Evolutionary conservation across 306 rosid genomes (phyloP).

Genomic region (Fragaria iinumae): DNA sequence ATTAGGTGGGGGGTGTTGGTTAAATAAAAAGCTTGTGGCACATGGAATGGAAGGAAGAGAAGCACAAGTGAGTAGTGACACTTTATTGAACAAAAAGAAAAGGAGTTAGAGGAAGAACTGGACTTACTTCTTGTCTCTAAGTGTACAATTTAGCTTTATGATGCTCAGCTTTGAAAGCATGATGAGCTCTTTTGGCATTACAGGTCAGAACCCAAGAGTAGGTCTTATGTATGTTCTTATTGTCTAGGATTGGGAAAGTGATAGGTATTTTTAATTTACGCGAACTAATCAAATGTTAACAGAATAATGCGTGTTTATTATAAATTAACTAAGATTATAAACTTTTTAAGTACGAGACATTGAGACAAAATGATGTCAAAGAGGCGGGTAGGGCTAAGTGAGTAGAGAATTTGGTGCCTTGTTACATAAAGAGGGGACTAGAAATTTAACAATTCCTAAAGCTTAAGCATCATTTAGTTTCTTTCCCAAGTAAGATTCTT

Average conservation of each 20-base stretch:
- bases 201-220: slow-evolving; percentile 15
- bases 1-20: slow-evolving; percentile 36
- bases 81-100: neutral
- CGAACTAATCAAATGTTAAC: neutral
- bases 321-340: neutral
- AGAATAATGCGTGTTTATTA: too few relatives aligned
- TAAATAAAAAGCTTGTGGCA: slow-evolving; percentile 22
- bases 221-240: neutral
- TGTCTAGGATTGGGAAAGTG: neutral
- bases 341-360: neutral
- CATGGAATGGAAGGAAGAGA: slow-evolving; percentile 26
- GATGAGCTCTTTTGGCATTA: neutral
- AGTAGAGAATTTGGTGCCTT: neutral
- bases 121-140: slow-evolving; percentile 24
- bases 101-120: neutral
- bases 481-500: slow-evolving; percentile 16
- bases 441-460: neutral
- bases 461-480: slow-evolving; percentile 11
- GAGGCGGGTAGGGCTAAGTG: neutral
- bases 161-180: neutral
- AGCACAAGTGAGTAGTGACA: slow-evolving; percentile 5
- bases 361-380: too few relatives aligned
- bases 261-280: neutral
- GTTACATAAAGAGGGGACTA: slow-evolving; percentile 12
- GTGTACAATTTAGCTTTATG: neutral